Percentiles rank a stretch among this genome's conserved stretches.
Conservation (phyloP, 331 rosid genomes). For the Dryas integrifolia region DNA sequence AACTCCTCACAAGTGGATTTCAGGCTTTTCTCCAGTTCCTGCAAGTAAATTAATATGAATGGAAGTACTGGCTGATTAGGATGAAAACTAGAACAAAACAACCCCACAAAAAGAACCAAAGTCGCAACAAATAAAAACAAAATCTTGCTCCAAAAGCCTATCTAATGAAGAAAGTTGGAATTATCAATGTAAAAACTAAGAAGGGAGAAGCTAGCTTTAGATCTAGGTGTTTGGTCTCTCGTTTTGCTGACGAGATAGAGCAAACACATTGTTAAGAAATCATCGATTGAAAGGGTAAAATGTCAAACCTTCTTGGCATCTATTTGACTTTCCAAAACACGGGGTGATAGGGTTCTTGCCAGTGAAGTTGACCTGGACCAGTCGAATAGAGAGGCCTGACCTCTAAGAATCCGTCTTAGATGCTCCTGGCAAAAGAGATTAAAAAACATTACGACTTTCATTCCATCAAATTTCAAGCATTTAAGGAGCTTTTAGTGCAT, state of each 20-base stretch:
- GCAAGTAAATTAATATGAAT: constrained; percentile 33
- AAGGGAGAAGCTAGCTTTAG: too few species aligned
- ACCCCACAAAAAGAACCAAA: constrained; percentile 1
- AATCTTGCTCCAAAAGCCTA: not conserved
- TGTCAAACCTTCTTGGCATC: constrained; percentile 92
- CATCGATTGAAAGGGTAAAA: constrained; percentile 20
- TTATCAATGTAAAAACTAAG: too few species aligned
- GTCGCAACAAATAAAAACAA: not conserved
- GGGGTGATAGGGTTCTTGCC: constrained; percentile 93
- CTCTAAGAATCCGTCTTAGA: constrained; percentile 90
- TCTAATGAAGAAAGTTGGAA: not conserved
- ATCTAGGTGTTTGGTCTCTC: too few species aligned
- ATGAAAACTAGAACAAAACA: not conserved
- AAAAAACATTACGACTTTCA: not conserved
- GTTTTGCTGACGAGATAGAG: too few species aligned
- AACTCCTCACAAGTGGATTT: constrained; percentile 97
- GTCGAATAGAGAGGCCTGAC: constrained; percentile 94
- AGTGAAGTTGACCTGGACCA: constrained; percentile 92
- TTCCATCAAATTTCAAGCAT: constrained; percentile 2
- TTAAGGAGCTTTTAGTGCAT: not conserved
- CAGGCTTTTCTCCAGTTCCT: constrained; percentile 95
- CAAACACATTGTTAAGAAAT: constrained; percentile 5
- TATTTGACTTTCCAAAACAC: constrained; percentile 96
- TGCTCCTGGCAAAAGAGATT: constrained; percentile 65
- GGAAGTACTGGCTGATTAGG: not conserved